These are phyloP conservation scores for Coemansia sp. DNA, from an alignment of 192 early-diverging fungal genomes.

Conservation along the genomic window DNA sequence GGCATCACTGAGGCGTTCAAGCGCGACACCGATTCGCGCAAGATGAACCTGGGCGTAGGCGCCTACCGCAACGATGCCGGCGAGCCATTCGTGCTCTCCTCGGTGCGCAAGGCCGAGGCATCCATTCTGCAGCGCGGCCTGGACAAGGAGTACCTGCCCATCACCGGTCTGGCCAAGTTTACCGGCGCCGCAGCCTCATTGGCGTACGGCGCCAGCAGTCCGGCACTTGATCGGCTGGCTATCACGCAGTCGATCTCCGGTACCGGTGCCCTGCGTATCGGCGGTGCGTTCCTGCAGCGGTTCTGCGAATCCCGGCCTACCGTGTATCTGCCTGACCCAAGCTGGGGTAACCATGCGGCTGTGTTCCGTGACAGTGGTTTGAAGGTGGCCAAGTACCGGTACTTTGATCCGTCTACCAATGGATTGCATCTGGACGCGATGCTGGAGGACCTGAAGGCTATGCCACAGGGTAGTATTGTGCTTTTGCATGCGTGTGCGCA, in stretches of 20 bases:
- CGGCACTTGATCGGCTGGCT: conserved; percentile 70
- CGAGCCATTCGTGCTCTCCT: conserved; percentile 89
- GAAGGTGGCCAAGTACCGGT: conserved; percentile 84
- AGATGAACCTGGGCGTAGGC: conserved; percentile 99
- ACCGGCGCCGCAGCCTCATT: conserved; percentile 78
- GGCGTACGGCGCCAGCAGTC: conserved; percentile 78
- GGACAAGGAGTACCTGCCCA: conserved; percentile 97
- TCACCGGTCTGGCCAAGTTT: conserved; percentile 87
- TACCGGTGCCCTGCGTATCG: conserved; percentile 94
- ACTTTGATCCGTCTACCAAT: conserved; percentile 92
- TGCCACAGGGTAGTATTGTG: conserved; percentile 85
- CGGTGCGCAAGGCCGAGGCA: conserved; percentile 88
- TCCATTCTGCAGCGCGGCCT: conserved; percentile 64
- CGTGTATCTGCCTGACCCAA: conserved; percentile 89
- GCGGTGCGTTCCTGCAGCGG: conserved; percentile 79
- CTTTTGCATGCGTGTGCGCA: conserved; percentile 98
- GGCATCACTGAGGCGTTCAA: conserved; percentile 95
- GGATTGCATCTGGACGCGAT: conserved; percentile 92
- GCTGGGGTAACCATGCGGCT: conserved; percentile 97
- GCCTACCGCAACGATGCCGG: conserved; percentile 93
- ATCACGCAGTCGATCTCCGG: conserved; percentile 96
- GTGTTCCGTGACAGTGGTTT: conserved; percentile 91
- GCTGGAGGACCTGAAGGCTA: conserved; percentile 83
- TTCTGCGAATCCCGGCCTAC: conserved; percentile 83
- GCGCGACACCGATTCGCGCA: conserved; percentile 82